Evolutionary conservation across 768 basidiomycete genomes (phyloP).

Genomic region (Pseudohyphozyma bogoriensis): DNA sequence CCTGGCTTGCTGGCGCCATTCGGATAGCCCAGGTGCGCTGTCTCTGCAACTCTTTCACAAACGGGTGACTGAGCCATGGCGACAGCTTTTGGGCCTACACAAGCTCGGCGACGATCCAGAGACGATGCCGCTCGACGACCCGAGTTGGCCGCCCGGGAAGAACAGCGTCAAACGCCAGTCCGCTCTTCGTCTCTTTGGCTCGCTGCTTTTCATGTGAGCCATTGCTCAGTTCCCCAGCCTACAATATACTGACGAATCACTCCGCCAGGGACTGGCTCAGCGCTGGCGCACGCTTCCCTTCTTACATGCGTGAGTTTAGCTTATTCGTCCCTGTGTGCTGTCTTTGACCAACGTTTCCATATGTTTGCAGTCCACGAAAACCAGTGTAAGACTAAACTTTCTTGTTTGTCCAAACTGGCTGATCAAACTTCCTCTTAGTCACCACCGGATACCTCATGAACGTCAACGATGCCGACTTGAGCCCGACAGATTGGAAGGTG

Average conservation of each 20-base stretch:
- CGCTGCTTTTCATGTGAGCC: background rate
- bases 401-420: too few relatives aligned
- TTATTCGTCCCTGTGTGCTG: background rate
- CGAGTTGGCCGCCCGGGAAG: slow-evolving; percentile 25
- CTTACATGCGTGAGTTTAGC: slow-evolving; percentile 5
- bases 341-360: background rate
- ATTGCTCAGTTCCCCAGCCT: background rate
- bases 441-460: slow-evolving; percentile 10
- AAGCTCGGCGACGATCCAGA: slow-evolving; percentile 16
- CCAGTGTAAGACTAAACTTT: slow-evolving; percentile 4
- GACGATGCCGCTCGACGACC: slow-evolving; percentile 19
- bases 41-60: too few relatives aligned
- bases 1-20: slow-evolving; percentile 12
- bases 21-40: slow-evolving; percentile 13
- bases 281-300: slow-evolving; percentile 13
- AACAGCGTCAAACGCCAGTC: slow-evolving; percentile 23
- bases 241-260: too few relatives aligned
- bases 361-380: slow-evolving; percentile 12
- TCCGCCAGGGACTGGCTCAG: slow-evolving; percentile 3
- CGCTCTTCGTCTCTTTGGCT: background rate
- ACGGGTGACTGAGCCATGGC: too few relatives aligned
- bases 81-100: slow-evolving; percentile 19
- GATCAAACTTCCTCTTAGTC: background rate
- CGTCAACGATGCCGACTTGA: slow-evolving; percentile 6
- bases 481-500: slow-evolving; percentile 11